Evolutionary conservation across 441 rosid genomes (phyloP), one percentile per base, ranked within the genome.

Genomic region (Gossypium davidsonii): DNA sequence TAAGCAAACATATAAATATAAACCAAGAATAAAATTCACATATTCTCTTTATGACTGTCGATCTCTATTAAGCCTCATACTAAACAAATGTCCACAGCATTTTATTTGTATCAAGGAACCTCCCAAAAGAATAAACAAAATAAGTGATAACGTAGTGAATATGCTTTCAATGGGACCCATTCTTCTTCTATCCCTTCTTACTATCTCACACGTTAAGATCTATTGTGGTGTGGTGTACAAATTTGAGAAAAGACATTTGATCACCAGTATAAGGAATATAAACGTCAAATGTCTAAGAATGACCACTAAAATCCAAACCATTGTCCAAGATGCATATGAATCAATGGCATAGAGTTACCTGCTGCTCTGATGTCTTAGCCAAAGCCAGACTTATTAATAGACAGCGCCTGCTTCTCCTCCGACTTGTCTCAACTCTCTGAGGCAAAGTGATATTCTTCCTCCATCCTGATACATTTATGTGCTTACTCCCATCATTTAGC

Each of bases 401-500:
- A 86, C 97, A 93, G 51, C 97, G 97, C 73, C 98, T 85, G 75
- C 98, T 96, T 84, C 98, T 91, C 86, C 99, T 88, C 83, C 99
- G 86, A 82, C 99, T 96, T 76, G 85, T 85, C 74, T 93, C 97
- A 71, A 93, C 99, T 86, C 98, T 91, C 75, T 86, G 91, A 14
- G 98, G 87, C 78, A 91, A 82, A 78, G 83, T 79, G 63, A 85
- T 83, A 87, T 83, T 89, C 79, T 91, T 91, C 88, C 97, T 90
- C 99, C 99, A 96, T 77, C 90, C 97, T 34, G 83, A 85, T 69
- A 87, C 98, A 82, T 96, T 96, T 76, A 89, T 87, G 82, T 96
- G 99, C 91, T 96, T 96, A 71, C 99, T 96, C 73, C 99, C 99
- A 84, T 96, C 99, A 83, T 96, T 96, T 75, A 96, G 87, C 88